Conservation (phyloP, 768 basidiomycete genomes). For the Phaeotremella fagi region DNA sequence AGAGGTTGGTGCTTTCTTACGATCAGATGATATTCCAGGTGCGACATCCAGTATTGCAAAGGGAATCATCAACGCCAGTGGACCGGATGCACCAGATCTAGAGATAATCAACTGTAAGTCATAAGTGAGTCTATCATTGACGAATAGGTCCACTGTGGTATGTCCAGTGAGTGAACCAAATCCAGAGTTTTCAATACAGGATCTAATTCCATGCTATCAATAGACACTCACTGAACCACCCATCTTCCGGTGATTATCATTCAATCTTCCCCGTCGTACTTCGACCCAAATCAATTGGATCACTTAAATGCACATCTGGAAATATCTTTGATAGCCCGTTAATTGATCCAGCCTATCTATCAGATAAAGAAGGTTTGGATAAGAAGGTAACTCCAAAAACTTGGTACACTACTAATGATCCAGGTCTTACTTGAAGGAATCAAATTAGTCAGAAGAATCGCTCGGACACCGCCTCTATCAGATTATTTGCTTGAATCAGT, state of each 20-base stretch:
- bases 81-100: slow-evolving; percentile 14
- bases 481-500: slow-evolving; percentile 2
- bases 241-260: slow-evolving; percentile 6
- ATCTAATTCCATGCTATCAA: neutral
- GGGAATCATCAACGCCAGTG: slow-evolving; percentile 8
- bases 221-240: neutral
- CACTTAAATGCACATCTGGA: slow-evolving; percentile 9
- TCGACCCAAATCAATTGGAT: slow-evolving; percentile 8
- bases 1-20: slow-evolving; percentile 24
- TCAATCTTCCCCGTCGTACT: slow-evolving; percentile 8
- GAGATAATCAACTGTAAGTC: slow-evolving; percentile 14
- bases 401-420: neutral
- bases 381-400: slow-evolving; percentile 5
- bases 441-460: slow-evolving; percentile 10
- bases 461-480: slow-evolving; percentile 8
- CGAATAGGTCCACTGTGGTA: neutral
- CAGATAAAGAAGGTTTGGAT: slow-evolving; percentile 9
- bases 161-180: neutral
- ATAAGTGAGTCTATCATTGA: neutral
- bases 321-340: slow-evolving; percentile 14
- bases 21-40: slow-evolving; percentile 8
- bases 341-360: slow-evolving; percentile 19
- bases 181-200: neutral
- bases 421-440: slow-evolving; percentile 24
- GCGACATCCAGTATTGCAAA: neutral